A percentile compares a stretch with the other conserved stretches of the same genome.
Evolutionary conservation across 257 asterid genomes (phyloP).

Genomic region (Knoxia roxburghii): DNA sequence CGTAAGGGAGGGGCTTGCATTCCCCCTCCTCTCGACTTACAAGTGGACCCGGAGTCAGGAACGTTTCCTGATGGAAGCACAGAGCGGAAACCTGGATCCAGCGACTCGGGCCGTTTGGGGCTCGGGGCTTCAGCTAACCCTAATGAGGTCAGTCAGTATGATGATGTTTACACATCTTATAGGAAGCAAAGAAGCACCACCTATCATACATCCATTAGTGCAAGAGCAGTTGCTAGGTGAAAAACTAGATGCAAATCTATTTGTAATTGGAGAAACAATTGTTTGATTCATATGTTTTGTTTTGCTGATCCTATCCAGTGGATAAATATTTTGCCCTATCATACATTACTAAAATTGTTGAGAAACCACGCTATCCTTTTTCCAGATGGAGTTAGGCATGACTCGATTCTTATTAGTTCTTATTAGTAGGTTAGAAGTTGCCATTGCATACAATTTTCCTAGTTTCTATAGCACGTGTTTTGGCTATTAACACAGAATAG

Average conservation of each 20-base stretch:
- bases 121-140: constrained; percentile 80
- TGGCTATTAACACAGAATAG: too few species aligned
- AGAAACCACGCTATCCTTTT: too few species aligned
- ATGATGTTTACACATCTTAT: constrained; percentile 87
- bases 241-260: background rate
- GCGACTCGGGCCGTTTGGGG: constrained; percentile 66
- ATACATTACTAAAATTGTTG: too few species aligned
- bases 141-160: constrained; percentile 81
- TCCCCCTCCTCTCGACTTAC: constrained; percentile 77
- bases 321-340: too few species aligned
- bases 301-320: too few species aligned
- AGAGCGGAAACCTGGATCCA: constrained; percentile 58
- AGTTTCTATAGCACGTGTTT: too few species aligned
- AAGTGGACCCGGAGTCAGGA: constrained; percentile 56
- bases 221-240: constrained; percentile 51
- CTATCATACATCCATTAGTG: constrained; percentile 81
- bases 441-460: too few species aligned
- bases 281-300: too few species aligned
- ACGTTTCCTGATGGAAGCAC: constrained; percentile 62
- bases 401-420: too few species aligned
- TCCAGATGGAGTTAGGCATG: too few species aligned
- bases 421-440: too few species aligned
- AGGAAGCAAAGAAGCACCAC: constrained; percentile 85
- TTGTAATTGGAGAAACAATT: background rate
- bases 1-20: constrained; percentile 95